Conservation (phyloP, 2,329 filamentous ascomycete species). For the Pseudogymnoascus sp. region DNA sequence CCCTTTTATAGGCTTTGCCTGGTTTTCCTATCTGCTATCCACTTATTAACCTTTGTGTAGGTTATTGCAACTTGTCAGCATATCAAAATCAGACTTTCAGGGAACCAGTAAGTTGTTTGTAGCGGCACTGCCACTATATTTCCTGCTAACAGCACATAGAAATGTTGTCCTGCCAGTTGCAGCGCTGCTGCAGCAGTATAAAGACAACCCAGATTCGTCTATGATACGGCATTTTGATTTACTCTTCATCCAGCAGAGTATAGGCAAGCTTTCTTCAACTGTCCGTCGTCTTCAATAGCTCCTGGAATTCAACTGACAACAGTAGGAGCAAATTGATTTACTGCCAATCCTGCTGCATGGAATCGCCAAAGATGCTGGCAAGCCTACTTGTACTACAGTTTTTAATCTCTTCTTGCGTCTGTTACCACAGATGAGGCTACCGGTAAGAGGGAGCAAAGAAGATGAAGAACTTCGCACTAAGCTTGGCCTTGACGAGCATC, state of each 20-base stretch:
- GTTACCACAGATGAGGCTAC: conserved; percentile 63
- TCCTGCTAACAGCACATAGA: conserved; percentile 23
- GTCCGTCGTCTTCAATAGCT: conserved; percentile 34
- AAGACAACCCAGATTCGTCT: conserved; percentile 57
- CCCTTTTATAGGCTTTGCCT: conserved; percentile 6
- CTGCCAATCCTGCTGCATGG: conserved; percentile 63
- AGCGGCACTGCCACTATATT: not conserved
- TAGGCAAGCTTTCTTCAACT: conserved; percentile 49
- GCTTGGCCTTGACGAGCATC: conserved; percentile 55
- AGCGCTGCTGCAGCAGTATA: conserved; percentile 84
- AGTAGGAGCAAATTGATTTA: conserved; percentile 59
- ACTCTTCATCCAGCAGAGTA: conserved; percentile 79
- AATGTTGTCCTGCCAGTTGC: conserved; percentile 71
- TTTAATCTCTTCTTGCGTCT: conserved; percentile 79
- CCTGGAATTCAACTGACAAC: conserved; percentile 18
- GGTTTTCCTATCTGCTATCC: conserved; percentile 21
- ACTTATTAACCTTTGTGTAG: conserved; percentile 29
- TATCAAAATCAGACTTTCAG: conserved; percentile 49
- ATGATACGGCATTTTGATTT: conserved; percentile 85
- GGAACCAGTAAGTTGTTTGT: conserved; percentile 27
- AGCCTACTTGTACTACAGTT: conserved; percentile 52
- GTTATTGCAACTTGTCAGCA: conserved; percentile 65
- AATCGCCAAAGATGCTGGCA: conserved; percentile 52
- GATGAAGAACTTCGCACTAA: conserved; percentile 59
- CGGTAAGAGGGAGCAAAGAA: conserved; percentile 69